phyloP scores from a whole-genome alignment of 2,329 filamentous ascomycete genomes.

The Fusarium sp. region DNA sequence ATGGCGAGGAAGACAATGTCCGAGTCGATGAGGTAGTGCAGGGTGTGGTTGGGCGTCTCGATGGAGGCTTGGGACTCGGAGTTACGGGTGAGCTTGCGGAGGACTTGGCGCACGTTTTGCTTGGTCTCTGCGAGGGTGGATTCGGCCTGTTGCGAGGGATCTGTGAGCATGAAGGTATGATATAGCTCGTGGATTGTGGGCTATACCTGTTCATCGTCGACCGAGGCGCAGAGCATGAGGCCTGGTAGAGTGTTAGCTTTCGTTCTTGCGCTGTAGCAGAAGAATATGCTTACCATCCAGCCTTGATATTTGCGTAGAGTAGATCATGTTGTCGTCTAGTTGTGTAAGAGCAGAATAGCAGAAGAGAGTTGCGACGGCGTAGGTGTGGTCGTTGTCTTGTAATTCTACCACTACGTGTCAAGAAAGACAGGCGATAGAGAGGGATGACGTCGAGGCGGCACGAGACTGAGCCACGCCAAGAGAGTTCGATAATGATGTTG shows the following conservation, averaged over 20 bases:
- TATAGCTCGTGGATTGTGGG: not conserved
- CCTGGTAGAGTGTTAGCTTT: conserved; percentile 66
- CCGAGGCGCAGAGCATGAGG: conserved; percentile 93
- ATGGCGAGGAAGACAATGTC: conserved; percentile 94
- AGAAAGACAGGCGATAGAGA: conserved; percentile 38
- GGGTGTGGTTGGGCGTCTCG: conserved; percentile 84
- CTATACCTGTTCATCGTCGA: conserved; percentile 88
- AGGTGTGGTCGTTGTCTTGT: conserved; percentile 29
- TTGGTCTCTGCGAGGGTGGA: conserved; percentile 89
- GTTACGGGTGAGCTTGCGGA: conserved; percentile 89
- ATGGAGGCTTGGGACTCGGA: conserved; percentile 93
- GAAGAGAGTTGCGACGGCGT: conserved; percentile 16
- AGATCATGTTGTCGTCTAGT: conserved; percentile 74
- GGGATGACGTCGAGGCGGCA: conserved; percentile 37
- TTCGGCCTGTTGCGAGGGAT: conserved; percentile 66
- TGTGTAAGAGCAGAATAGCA: not conserved
- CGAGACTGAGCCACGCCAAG: conserved; percentile 16
- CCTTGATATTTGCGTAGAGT: conserved; percentile 93
- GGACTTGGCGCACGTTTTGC: conserved; percentile 88
- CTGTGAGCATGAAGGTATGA: conserved; percentile 4
- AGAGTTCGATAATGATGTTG: not conserved
- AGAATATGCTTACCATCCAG: conserved; percentile 78
- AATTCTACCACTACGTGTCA: conserved; percentile 47
- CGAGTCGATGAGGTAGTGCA: conserved; percentile 91
- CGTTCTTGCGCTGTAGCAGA: conserved; percentile 2